Evolutionary conservation across 192 early-diverging fungal species (phyloP), one percentile per base, ranked within the genome.

Genomic region (Chytriomyces confervae): DNA sequence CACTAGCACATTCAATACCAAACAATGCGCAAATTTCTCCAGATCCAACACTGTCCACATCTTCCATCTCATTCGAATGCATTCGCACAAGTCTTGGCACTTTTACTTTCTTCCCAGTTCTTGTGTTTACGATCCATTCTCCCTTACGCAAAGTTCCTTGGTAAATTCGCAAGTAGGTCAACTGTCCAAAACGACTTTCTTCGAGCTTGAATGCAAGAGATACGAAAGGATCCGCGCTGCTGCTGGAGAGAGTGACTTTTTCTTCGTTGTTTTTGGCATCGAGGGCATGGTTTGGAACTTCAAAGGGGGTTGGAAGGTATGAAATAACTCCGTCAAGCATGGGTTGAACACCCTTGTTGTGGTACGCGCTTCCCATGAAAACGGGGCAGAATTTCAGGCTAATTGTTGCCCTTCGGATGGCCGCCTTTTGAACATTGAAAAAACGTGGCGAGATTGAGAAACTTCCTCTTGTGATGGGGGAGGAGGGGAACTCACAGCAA

Each of bases 11-110:
- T 67, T 99, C 96, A 74, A 99, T 91, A 79, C 97, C 97, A 86
- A 99, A 98, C 80, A 99, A 86, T 5, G 97, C 97, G 84, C 96
- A 95, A 73, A 99, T 99, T 84, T 99, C 97, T 68, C 97, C 97
- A 57, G 94, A 92, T 68, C 92, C 93, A 53, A 98, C 89, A 80
- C 89, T 88, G 77, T 96, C 91, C 0, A 99, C 95, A 84, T 99
- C 97, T 86, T 99, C 96, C 92, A 98, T 95, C 79, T 97, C 94
- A 76, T 96, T 93, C 69, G 97, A 94, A 86, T 99, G 97, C 97
- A 99, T 99, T 68, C 97, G 95, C 61, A 95, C 96, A 36, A 99
- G 90, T 13, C 97, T 91, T 62, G 96, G 92, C 20, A 99, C 94
- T 87, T 98, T 99, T 81, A 97, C 91, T 85, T 91, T 93, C 83